These are phyloP conservation scores for Lasiodiplodia hormozganensis DNA, from an alignment of 2,329 filamentous ascomycete species.

Conservation along the genomic window DNA sequence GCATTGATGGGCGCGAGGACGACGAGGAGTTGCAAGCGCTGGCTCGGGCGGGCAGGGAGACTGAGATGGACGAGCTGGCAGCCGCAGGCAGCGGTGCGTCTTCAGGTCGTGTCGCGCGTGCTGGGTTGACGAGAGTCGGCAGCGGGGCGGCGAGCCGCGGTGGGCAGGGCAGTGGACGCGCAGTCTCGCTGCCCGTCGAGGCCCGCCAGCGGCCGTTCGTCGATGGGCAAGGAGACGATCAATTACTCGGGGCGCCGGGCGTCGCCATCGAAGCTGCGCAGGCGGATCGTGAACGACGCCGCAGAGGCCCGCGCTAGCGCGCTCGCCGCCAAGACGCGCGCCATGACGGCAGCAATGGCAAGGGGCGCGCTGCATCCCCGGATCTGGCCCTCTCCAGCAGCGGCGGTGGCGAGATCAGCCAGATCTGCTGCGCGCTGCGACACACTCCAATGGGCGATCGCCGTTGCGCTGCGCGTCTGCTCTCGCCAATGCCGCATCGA, in stretches of 20 bases:
- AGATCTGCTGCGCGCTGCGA: slow-evolving; percentile 9
- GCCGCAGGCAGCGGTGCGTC: not conserved
- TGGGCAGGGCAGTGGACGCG: not conserved
- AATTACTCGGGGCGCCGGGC: slow-evolving; percentile 21
- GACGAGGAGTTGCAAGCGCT: not conserved
- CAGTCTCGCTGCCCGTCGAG: slow-evolving; percentile 17
- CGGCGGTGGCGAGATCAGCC: slow-evolving; percentile 17
- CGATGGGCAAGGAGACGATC: slow-evolving; percentile 14
- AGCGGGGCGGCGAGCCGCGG: not conserved
- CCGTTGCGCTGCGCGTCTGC: not conserved
- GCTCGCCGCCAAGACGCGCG: not conserved
- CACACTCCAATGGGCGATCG: not conserved
- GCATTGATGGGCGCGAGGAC: slow-evolving; percentile 25
- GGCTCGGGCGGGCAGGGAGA: not conserved
- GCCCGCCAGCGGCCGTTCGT: not conserved
- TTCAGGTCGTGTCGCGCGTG: slow-evolving; percentile 3
- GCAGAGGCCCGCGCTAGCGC: slow-evolving; percentile 19
- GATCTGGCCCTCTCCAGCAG: not conserved
- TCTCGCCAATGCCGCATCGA: slow-evolving; percentile 1
- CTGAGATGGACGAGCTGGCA: not conserved
- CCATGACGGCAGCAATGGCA: not conserved
- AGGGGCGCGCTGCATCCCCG: slow-evolving; percentile 1
- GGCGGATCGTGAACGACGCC: slow-evolving; percentile 15
- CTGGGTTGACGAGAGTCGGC: not conserved
- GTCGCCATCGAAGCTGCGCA: slow-evolving; percentile 1